Evolutionary conservation across 768 basidiomycete genomes (phyloP).

Genomic region (Mycena chlorophos): DNA sequence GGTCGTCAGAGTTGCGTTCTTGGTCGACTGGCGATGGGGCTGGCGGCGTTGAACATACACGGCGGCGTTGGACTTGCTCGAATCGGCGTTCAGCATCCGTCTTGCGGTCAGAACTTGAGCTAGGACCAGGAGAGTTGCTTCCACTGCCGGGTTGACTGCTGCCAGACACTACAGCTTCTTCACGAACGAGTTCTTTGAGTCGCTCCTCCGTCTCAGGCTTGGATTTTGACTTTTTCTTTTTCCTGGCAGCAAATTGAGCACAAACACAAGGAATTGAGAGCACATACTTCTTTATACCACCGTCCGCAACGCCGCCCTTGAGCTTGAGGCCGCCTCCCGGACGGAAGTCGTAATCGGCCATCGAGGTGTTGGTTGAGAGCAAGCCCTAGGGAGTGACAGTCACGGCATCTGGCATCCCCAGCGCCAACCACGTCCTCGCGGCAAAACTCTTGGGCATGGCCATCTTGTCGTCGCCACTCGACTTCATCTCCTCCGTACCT

Average conservation of each 20-base stretch:
- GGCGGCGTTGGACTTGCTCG: slow-evolving; percentile 79
- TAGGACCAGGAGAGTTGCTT: slow-evolving; percentile 60
- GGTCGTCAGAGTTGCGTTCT: slow-evolving; percentile 2
- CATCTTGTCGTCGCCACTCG: slow-evolving; percentile 69
- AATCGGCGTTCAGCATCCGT: slow-evolving; percentile 88
- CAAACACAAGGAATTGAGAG: slow-evolving; percentile 9
- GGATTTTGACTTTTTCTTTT: slow-evolving; percentile 81
- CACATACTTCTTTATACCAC: slow-evolving; percentile 80
- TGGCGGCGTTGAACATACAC: slow-evolving; percentile 51
- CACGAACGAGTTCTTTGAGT: slow-evolving; percentile 50
- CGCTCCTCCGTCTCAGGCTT: slow-evolving; percentile 52
- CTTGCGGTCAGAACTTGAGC: slow-evolving; percentile 55
- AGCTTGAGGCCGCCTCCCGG: slow-evolving; percentile 88
- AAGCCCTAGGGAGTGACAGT: background rate
- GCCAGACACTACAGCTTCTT: slow-evolving; percentile 40
- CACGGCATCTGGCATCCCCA: background rate
- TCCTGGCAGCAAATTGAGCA: slow-evolving; percentile 46
- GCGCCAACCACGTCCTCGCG: background rate
- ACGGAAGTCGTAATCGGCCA: slow-evolving; percentile 85
- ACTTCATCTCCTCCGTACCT: slow-evolving; percentile 69
- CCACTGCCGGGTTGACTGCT: slow-evolving; percentile 55
- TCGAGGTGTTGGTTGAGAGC: slow-evolving; percentile 31
- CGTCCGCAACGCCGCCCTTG: slow-evolving; percentile 78
- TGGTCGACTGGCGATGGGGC: slow-evolving; percentile 11
- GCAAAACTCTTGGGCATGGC: slow-evolving; percentile 57